Percentiles rank a stretch among this genome's conserved stretches.
These are phyloP conservation scores for Scenedesmus sp. DNA, from an alignment of 163 green algal species.

Conservation along the genomic window DNA sequence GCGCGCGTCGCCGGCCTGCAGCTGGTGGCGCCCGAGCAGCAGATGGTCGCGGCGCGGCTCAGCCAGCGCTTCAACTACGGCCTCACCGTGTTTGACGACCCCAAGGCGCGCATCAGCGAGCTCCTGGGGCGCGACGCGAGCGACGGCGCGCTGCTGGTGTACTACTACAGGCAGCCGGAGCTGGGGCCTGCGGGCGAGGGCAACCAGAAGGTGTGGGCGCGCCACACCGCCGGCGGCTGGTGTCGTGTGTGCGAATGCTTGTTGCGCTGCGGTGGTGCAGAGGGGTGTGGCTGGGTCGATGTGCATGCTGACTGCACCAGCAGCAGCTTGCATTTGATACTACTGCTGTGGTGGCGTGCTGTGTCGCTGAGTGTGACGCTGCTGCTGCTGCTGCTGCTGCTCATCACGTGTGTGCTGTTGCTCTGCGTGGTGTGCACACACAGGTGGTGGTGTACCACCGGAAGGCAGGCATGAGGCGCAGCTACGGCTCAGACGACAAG, in stretches of 20 bases:
- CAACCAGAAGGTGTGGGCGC: conserved; percentile 49
- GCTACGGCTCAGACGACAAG: neutral
- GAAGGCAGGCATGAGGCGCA: neutral
- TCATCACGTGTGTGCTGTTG: neutral
- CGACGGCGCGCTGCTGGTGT: conserved; percentile 55
- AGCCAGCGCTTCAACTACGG: neutral
- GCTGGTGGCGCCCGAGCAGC: neutral
- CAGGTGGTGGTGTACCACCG: conserved; percentile 66
- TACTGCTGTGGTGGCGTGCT: neutral
- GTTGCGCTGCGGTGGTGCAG: too few species aligned
- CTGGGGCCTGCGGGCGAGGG: conserved; percentile 37
- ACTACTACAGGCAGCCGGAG: conserved; percentile 55
- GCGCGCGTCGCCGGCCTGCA: conserved; percentile 45
- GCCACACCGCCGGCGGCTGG: too few species aligned
- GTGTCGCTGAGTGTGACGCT: neutral
- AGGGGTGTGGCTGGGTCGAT: too few species aligned
- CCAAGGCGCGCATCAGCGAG: conserved; percentile 33
- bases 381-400: neutral
- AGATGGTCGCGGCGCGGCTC: conserved; percentile 45
- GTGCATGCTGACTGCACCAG: too few species aligned
- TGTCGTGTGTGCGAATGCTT: too few species aligned
- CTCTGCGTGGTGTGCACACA: neutral
- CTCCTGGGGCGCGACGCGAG: neutral
- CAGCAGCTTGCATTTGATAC: neutral
- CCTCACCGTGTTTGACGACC: conserved; percentile 35